Conservation (phyloP, 257 asterid species). For the Jacaranda mimosifolia region DNA sequence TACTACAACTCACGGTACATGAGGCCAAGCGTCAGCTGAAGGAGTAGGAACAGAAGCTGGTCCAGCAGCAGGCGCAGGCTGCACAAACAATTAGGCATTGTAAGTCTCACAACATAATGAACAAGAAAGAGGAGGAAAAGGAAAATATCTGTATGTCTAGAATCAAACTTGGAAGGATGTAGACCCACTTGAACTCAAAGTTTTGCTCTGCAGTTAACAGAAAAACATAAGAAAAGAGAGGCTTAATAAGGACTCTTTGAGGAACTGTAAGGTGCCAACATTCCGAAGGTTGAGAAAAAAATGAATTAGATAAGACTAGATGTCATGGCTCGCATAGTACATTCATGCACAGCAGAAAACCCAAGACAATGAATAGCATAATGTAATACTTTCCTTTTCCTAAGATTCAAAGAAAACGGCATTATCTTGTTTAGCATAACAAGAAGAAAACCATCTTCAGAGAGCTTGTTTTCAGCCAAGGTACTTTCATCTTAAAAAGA, state of each 20-base stretch:
- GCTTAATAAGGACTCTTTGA: background rate
- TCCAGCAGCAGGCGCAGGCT: constrained; percentile 63
- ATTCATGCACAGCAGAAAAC: constrained; percentile 10
- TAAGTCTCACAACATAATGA: constrained; percentile 34
- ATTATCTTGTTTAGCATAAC: constrained; percentile 95
- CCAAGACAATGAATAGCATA: background rate
- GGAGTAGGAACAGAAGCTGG: constrained; percentile 53
- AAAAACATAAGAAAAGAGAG: constrained; percentile 24
- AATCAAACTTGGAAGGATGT: constrained; percentile 67
- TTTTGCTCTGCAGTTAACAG: constrained; percentile 63
- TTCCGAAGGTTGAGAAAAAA: background rate
- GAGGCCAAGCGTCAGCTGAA: constrained; percentile 55
- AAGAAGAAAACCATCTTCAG: constrained; percentile 93
- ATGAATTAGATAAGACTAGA: background rate
- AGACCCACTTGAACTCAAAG: constrained; percentile 62
- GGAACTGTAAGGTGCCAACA: constrained; percentile 9
- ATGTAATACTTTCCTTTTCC: background rate
- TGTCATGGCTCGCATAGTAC: background rate
- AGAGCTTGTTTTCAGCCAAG: constrained; percentile 76
- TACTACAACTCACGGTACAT: constrained; percentile 59
- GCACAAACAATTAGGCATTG: constrained; percentile 37
- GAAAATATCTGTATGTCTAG: constrained; percentile 14
- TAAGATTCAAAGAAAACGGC: background rate
- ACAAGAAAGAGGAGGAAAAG: constrained; percentile 6
- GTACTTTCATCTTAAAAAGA: constrained; percentile 72